Conservation (phyloP, 176 grass and related monocot genomes). For the Themeda triandra region DNA sequence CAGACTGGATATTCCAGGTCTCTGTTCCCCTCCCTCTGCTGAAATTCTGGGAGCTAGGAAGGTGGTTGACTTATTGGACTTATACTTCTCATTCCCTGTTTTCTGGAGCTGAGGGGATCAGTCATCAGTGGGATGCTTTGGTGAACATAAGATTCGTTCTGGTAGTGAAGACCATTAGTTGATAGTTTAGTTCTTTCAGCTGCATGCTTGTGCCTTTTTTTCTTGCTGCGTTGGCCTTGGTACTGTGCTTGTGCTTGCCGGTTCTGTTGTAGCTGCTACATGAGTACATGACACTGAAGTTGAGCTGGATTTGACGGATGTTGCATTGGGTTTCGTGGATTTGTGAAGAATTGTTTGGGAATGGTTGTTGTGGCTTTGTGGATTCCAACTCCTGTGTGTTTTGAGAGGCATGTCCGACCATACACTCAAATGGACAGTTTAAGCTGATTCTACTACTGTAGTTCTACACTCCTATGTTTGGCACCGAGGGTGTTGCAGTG, state of each 20-base stretch:
- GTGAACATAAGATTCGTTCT: background rate
- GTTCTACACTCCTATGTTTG: background rate
- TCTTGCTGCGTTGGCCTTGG: background rate
- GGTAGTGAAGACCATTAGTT: background rate
- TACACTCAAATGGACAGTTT: too few species aligned
- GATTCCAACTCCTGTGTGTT: conserved; percentile 14
- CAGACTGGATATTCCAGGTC: background rate
- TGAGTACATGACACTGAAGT: background rate
- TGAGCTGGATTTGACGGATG: background rate
- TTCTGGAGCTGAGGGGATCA: background rate
- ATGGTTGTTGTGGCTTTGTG: background rate
- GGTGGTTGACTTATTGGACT: background rate
- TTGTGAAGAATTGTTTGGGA: background rate
- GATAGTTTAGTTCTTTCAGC: background rate
- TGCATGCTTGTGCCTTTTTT: background rate
- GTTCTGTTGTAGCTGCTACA: background rate
- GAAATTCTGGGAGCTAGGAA: background rate
- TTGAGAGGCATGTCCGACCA: background rate
- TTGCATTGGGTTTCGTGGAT: background rate
- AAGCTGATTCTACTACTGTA: background rate
- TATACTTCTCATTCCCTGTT: background rate
- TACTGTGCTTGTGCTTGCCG: background rate
- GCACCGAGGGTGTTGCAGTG: background rate
- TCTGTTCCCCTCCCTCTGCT: background rate
- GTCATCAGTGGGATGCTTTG: background rate